These are phyloP conservation scores for Rhinocladiella similis DNA, from an alignment of 2,329 filamentous ascomycete genomes.

Conservation along the genomic window DNA sequence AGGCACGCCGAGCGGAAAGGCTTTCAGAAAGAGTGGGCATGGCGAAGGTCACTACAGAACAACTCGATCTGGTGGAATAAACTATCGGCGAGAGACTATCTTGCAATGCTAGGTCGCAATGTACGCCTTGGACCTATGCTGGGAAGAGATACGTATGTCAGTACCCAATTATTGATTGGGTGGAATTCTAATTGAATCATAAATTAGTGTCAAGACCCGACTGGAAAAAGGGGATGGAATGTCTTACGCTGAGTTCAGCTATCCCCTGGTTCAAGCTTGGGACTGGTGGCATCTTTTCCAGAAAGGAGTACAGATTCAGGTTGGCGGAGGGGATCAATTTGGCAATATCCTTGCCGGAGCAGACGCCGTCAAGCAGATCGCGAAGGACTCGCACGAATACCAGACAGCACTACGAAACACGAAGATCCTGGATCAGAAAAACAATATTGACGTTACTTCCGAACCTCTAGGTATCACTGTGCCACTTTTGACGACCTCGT, in stretches of 20 bases:
- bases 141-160: conserved; percentile 76
- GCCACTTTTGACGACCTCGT: conserved; percentile 80
- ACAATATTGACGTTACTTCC: conserved; percentile 31
- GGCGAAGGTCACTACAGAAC: conserved; percentile 69
- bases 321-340: conserved; percentile 93
- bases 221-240: conserved; percentile 86
- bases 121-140: conserved; percentile 85
- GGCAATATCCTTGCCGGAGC: conserved; percentile 93
- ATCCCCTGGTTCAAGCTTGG: conserved; percentile 91
- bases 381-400: conserved; percentile 54
- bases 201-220: conserved; percentile 68
- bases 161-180: conserved; percentile 1
- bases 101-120: conserved; percentile 70
- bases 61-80: conserved; percentile 83
- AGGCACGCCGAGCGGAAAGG: conserved; percentile 64
- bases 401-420: conserved; percentile 21
- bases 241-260: conserved; percentile 90
- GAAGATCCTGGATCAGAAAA: conserved; percentile 12
- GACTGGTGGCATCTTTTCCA: conserved; percentile 92
- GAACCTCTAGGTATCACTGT: conserved; percentile 83
- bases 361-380: conserved; percentile 76
- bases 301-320: conserved; percentile 74
- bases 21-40: conserved; percentile 63
- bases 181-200: neutral
- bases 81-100: conserved; percentile 70